Percentiles rank a stretch among this genome's conserved stretches.
phyloP scores from a whole-genome alignment of 2,329 filamentous ascomycete genomes.

The Fusarium sororula region DNA sequence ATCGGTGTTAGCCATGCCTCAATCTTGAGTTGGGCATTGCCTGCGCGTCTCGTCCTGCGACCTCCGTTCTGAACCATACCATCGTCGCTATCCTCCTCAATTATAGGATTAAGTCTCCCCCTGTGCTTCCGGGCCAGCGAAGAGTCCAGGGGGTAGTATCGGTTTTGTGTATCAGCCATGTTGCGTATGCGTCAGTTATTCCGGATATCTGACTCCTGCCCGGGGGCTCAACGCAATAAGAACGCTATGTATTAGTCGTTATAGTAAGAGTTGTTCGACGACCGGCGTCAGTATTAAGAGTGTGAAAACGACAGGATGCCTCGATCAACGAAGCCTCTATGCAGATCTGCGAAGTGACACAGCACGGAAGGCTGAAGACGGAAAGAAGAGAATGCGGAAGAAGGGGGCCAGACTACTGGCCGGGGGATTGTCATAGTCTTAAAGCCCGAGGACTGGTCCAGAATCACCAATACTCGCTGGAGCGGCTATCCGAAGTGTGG shows the following conservation, averaged over 20 bases:
- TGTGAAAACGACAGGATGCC: slow-evolving; percentile 53
- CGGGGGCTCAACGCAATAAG: slow-evolving; percentile 23
- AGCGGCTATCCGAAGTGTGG: slow-evolving; percentile 41
- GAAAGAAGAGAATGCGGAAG: slow-evolving; percentile 49
- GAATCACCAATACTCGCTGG: slow-evolving; percentile 22
- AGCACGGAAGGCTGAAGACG: slow-evolving; percentile 43
- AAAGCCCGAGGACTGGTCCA: slow-evolving; percentile 35
- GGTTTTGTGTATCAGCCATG: slow-evolving; percentile 57
- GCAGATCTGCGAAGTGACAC: slow-evolving; percentile 42
- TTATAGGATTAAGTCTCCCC: slow-evolving; percentile 71
- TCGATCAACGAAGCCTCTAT: slow-evolving; percentile 56
- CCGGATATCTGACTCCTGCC: slow-evolving; percentile 41
- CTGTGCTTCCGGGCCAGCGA: slow-evolving; percentile 65
- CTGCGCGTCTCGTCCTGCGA: slow-evolving; percentile 41
- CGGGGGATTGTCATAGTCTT: slow-evolving; percentile 43
- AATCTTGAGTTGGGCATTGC: slow-evolving; percentile 59
- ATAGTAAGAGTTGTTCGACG: slow-evolving; percentile 44
- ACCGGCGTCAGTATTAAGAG: slow-evolving; percentile 48
- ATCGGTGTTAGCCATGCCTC: slow-evolving; percentile 67
- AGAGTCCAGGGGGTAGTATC: slow-evolving; percentile 59
- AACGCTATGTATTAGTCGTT: slow-evolving; percentile 36
- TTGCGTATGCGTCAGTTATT: slow-evolving; percentile 49
- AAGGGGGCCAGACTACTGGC: slow-evolving; percentile 42
- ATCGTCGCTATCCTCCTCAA: slow-evolving; percentile 63
- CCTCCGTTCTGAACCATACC: slow-evolving; percentile 37